Evolutionary conservation across 495 filamentous ascomycete species (phyloP).

Genomic region (Aeminium ludgeri): DNA sequence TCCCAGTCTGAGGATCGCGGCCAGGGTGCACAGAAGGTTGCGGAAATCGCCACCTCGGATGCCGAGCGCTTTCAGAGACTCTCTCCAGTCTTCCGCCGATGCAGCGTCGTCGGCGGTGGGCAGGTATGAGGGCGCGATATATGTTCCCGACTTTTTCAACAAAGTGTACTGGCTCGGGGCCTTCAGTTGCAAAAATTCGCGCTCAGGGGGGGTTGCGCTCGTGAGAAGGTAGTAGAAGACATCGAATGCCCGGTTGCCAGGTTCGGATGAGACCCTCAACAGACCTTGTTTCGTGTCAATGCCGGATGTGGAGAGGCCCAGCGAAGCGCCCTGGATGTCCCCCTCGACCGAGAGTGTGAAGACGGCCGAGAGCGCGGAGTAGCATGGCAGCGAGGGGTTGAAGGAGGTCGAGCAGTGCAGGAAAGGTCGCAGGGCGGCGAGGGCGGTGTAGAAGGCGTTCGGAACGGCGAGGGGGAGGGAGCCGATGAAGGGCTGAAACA

Average conservation of each 20-base stretch:
- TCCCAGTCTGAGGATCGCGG: conserved; percentile 78
- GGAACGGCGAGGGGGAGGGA: conserved; percentile 67
- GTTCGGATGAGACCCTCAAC: conserved; percentile 58
- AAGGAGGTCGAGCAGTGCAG: conserved; percentile 70
- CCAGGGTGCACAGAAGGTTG: conserved; percentile 65
- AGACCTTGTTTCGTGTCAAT: conserved; percentile 73
- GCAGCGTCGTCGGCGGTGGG: conserved; percentile 88
- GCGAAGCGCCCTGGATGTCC: conserved; percentile 52
- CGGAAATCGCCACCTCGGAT: conserved; percentile 73
- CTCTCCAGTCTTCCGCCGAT: conserved; percentile 79
- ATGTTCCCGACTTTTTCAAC: conserved; percentile 68
- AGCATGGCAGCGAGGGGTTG: conserved; percentile 69
- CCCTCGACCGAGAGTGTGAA: conserved; percentile 70
- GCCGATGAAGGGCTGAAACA: conserved; percentile 64
- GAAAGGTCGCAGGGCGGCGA: conserved; percentile 70
- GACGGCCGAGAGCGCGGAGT: conserved; percentile 64
- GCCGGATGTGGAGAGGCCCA: conserved; percentile 72
- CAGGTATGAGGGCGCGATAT: conserved; percentile 72
- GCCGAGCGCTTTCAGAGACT: conserved; percentile 68
- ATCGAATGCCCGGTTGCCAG: conserved; percentile 88
- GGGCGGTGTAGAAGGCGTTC: conserved; percentile 50
- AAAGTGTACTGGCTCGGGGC: conserved; percentile 61
- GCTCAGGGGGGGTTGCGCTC: conserved; percentile 74
- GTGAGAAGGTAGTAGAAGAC: conserved; percentile 95
- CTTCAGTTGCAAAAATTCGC: conserved; percentile 78